Conservation (phyloP, 2,329 filamentous ascomycete genomes). For the Beauveria sp. region DNA sequence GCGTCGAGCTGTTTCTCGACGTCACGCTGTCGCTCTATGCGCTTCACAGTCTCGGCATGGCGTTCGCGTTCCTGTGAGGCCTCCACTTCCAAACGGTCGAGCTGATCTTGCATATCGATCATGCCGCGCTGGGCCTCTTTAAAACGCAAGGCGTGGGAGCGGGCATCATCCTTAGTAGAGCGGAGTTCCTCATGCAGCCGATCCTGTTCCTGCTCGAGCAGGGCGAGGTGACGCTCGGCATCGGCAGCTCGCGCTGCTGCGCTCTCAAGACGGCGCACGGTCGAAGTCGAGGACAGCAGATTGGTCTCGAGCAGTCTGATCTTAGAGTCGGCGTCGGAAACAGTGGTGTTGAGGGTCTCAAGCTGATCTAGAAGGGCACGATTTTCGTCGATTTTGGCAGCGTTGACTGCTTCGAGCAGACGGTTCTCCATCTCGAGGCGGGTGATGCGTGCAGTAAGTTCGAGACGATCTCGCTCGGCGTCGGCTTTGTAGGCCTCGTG, state of each 20-base stretch:
- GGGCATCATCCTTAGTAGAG: constrained; percentile 65
- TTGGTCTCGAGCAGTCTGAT: constrained; percentile 70
- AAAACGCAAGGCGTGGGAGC: constrained; percentile 74
- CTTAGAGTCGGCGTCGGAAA: constrained; percentile 71
- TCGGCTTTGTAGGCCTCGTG: constrained; percentile 94
- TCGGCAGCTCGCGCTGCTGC: constrained; percentile 68
- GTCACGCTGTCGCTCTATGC: constrained; percentile 75
- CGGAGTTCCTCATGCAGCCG: constrained; percentile 60
- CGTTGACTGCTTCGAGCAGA: constrained; percentile 69
- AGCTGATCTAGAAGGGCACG: constrained; percentile 73
- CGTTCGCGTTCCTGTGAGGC: constrained; percentile 71
- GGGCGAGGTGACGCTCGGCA: constrained; percentile 71
- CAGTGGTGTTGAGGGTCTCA: constrained; percentile 72
- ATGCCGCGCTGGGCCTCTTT: constrained; percentile 76
- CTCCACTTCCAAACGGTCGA: constrained; percentile 83
- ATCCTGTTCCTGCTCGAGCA: constrained; percentile 76
- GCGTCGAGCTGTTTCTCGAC: constrained; percentile 77
- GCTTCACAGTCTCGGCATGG: constrained; percentile 70
- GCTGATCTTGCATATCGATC: constrained; percentile 71
- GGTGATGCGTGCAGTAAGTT: constrained; percentile 66
- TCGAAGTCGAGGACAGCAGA: constrained; percentile 68
- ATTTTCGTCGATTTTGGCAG: constrained; percentile 75
- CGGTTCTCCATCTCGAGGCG: constrained; percentile 68
- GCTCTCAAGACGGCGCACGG: constrained; percentile 65
- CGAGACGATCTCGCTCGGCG: constrained; percentile 74